Evolutionary conservation across 192 early-diverging fungal species (phyloP), one percentile per base, ranked within the genome.

Genomic region (Coemansia sp.): DNA sequence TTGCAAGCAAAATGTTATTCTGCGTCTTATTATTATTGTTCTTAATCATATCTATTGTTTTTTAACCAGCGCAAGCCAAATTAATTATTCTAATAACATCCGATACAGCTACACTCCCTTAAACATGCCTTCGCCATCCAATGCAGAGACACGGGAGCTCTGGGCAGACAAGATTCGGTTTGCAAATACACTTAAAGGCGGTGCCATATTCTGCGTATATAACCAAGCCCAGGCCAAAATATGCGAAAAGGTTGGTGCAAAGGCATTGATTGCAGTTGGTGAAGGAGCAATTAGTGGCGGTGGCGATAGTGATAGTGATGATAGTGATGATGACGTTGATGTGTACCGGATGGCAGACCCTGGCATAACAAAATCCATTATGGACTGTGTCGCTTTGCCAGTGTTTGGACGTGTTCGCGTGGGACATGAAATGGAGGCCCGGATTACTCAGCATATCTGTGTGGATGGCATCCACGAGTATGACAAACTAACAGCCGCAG

Each of bases 351-450:
- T 98, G 95, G 93, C 93, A n/a, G 95, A 95, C 84, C 95, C 95
- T 68, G 83, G 87, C 63, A 93, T 94, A 89, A 96, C 97, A 85
- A 91, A 89, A 73, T 91, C 93, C 65, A 96, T 97, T 74, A 91
- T 90, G 72, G 88, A 75, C 41, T 90, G 93, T 36, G 94, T 97
- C 57, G 90, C 93, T 12, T 95, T 99, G 81, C 97, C 97, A 22
- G 97, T 99, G 49, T 95, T 99, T 91, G 93, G 94, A 66, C 95
- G 94, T 74, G 94, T 95, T 77, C 90, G 95, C 62, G 92, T 97
- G 56, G 97, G 97, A 61, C 97, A 99, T 85, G 87, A 93, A 85
- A 91, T 96, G 66, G 97, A 99, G 80, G 97, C 97, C 13, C 91
- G 92, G 26, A 42, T 59, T 8, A 62, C 69, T 52, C 64, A 71